Conservation (phyloP, 805 yeast species). For the Candida gorgasii region DNA sequence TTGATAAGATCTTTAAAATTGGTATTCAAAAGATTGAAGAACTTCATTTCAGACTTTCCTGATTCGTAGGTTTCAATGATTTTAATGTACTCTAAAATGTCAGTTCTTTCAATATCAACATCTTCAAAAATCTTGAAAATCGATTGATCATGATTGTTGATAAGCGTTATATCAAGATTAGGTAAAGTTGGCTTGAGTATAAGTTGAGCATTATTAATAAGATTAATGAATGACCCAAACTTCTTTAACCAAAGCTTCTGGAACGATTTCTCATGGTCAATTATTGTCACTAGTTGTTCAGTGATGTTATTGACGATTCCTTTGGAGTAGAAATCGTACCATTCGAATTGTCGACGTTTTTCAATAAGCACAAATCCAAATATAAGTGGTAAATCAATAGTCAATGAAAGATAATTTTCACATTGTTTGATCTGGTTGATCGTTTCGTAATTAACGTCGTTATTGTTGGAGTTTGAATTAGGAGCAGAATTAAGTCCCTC, state of each 20-base stretch:
- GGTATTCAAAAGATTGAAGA: slow-evolving; percentile 39
- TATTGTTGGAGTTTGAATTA: no score
- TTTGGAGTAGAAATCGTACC: slow-evolving; percentile 48
- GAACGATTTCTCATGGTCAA: slow-evolving; percentile 55
- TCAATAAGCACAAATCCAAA: slow-evolving; percentile 73
- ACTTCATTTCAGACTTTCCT: slow-evolving; percentile 22
- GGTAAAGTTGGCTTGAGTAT: slow-evolving; percentile 21
- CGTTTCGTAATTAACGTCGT: slow-evolving; percentile 15
- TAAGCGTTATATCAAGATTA: slow-evolving; percentile 39
- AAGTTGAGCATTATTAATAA: slow-evolving; percentile 15
- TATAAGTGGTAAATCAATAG: slow-evolving; percentile 67
- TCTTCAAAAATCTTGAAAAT: slow-evolving; percentile 37
- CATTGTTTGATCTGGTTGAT: slow-evolving; percentile 28
- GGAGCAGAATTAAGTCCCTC: no score
- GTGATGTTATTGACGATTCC: slow-evolving; percentile 45
- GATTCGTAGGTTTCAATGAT: slow-evolving; percentile 24
- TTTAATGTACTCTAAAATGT: slow-evolving; percentile 30
- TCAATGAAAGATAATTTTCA: slow-evolving; percentile 42
- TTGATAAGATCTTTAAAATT: slow-evolving; percentile 48
- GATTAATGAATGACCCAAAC: slow-evolving; percentile 46
- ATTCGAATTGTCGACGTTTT: slow-evolving; percentile 55
- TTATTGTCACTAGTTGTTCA: slow-evolving; percentile 58
- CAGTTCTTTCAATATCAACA: slow-evolving; percentile 32
- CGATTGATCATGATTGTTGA: slow-evolving; percentile 18
- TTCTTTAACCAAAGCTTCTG: slow-evolving; percentile 65